Evolutionary conservation across 2,329 filamentous ascomycete genomes (phyloP).

Genomic region (Drechmeria coniospora): DNA sequence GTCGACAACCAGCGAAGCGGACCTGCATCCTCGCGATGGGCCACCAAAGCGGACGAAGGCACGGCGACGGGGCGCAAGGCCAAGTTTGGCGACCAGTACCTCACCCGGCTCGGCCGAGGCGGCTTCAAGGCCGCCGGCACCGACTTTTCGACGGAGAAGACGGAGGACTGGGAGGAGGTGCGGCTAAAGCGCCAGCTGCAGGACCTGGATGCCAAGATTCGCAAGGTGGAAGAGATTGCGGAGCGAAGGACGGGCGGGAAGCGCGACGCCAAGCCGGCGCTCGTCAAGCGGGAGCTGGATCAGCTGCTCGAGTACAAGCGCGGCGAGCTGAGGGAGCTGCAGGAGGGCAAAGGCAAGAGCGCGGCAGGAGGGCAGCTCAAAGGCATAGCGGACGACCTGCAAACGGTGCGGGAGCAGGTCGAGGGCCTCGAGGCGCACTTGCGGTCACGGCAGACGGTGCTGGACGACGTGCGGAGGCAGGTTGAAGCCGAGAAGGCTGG

Average conservation of each 20-base stretch:
- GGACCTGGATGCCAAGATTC: conserved; percentile 79
- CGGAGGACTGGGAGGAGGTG: conserved; percentile 96
- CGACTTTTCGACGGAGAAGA: conserved; percentile 73
- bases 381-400: conserved; percentile 69
- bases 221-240: conserved; percentile 61
- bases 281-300: conserved; percentile 89
- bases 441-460: conserved; percentile 54
- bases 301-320: conserved; percentile 92
- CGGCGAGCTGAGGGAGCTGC: conserved; percentile 57
- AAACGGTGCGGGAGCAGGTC: conserved; percentile 85
- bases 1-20: conserved; percentile 55
- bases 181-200: conserved; percentile 81
- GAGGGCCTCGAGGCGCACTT: conserved; percentile 79
- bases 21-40: conserved; percentile 64
- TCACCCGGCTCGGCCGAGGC: conserved; percentile 75
- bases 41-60: conserved; percentile 59
- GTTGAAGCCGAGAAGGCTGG: conserved; percentile 72
- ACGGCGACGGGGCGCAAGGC: conserved; percentile 81
- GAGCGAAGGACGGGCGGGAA: conserved; percentile 47
- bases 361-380: conserved; percentile 59
- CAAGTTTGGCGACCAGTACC: conserved; percentile 94
- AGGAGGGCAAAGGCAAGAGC: conserved; percentile 53
- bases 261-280: conserved; percentile 67
- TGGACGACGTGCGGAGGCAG: conserved; percentile 64
- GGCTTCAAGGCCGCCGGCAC: conserved; percentile 73